phyloP scores from a whole-genome alignment of 345 rosid species.

The Brassica napus region Da-Ae NC_063452.1:1546501-1547000 shows the following conservation, averaged over 20 bases:
- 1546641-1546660: neutral
- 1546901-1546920: conserved; percentile 75
- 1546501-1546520: conserved; percentile 83
- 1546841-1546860: neutral
- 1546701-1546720: no score
- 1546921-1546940: conserved; percentile 72
- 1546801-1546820: no score
- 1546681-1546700: neutral
- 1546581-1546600: conserved; percentile 89
- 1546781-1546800: no score
- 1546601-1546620: conserved; percentile 82
- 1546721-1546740: no score
- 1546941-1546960: conserved; percentile 88
- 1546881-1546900: conserved; percentile 86
- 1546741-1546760: no score
- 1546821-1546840: no score
- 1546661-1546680: neutral
- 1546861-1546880: conserved; percentile 56
- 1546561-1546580: conserved; percentile 72
- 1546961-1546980: conserved; percentile 94
- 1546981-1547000: neutral
- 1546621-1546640: conserved; percentile 65
- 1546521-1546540: conserved; percentile 88
- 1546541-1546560: conserved; percentile 76
- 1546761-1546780: no score